phyloP scores from a whole-genome alignment of 2,329 filamentous ascomycete species.

The Hypoxylon rubiginosum region DNA sequence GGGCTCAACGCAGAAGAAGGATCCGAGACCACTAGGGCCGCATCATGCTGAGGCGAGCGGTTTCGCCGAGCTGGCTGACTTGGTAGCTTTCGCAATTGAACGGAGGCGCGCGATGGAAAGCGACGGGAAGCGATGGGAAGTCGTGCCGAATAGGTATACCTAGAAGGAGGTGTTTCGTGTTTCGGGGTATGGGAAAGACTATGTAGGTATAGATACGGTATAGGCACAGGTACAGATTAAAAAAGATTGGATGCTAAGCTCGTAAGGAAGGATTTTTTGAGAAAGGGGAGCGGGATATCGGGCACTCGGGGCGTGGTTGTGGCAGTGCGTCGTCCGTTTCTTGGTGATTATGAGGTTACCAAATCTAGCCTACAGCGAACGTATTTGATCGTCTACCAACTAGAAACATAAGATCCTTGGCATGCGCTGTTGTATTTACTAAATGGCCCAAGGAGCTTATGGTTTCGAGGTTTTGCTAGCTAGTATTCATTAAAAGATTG shows the following conservation, averaged over 20 bases:
- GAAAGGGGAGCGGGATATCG: conserved; percentile 40
- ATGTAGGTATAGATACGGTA: conserved; percentile 19
- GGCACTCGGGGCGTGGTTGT: conserved; percentile 38
- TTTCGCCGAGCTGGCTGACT: conserved; percentile 32
- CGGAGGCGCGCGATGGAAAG: conserved; percentile 20
- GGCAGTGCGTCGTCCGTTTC: conserved; percentile 43
- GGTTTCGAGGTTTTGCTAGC: conserved; percentile 24
- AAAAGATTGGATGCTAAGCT: conserved; percentile 23
- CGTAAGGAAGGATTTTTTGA: conserved; percentile 24
- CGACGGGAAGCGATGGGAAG: conserved; percentile 8
- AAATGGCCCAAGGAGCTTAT: conserved; percentile 17
- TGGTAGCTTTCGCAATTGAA: conserved; percentile 28
- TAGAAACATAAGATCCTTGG: conserved; percentile 23
- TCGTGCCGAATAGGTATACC: conserved; percentile 8
- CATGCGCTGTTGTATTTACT: conserved; percentile 21
- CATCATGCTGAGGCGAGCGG: conserved; percentile 45
- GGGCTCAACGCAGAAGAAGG: conserved; percentile 34
- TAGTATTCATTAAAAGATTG: conserved; percentile 9
- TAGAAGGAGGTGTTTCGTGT: neutral
- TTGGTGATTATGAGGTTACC: conserved; percentile 41
- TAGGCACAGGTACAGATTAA: conserved; percentile 15
- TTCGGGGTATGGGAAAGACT: conserved; percentile 7
- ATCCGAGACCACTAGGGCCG: conserved; percentile 45
- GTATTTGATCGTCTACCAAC: conserved; percentile 23
- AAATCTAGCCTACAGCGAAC: conserved; percentile 33